Conservation (phyloP, 176 grass and related monocot species). For the Bromus sterilis region DNA sequence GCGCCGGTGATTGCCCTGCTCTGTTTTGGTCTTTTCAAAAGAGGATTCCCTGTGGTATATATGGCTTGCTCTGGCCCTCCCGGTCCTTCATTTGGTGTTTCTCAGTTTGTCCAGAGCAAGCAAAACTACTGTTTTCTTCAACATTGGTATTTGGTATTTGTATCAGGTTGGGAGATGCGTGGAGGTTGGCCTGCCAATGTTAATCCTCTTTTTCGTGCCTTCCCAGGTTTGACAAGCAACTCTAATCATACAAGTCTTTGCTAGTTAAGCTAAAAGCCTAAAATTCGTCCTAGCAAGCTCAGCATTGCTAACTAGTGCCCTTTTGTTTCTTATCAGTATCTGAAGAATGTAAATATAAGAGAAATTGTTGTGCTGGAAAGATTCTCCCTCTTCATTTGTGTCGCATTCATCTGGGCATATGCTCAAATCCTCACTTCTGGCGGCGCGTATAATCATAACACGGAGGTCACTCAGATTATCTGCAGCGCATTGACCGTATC, state of each 20-base stretch:
- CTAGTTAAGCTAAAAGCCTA: background rate
- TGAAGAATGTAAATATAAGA: slow-evolving; percentile 62
- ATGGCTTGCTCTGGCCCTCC: slow-evolving; percentile 4
- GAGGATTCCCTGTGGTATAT: too few species aligned
- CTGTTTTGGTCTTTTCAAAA: slow-evolving; percentile 80
- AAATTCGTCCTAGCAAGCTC: background rate
- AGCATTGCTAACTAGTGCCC: slow-evolving; percentile 9
- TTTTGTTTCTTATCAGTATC: slow-evolving; percentile 40
- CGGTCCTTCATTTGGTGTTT: background rate
- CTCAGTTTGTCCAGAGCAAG: background rate
- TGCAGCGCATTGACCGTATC: slow-evolving; percentile 66
- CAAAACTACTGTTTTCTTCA: background rate
- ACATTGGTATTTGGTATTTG: too few species aligned
- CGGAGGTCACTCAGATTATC: slow-evolving; percentile 51
- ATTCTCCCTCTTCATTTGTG: slow-evolving; percentile 72
- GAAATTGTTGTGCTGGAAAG: slow-evolving; percentile 59
- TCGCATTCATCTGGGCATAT: slow-evolving; percentile 56
- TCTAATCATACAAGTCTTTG: background rate
- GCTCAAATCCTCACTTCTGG: slow-evolving; percentile 68
- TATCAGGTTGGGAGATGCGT: too few species aligned
- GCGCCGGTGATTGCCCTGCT: slow-evolving; percentile 76
- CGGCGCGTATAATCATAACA: slow-evolving; percentile 63
- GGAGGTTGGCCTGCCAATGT: slow-evolving; percentile 65
- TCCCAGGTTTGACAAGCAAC: slow-evolving; percentile 44
- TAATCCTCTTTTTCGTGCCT: slow-evolving; percentile 61